Base-by-base conservation (phyloP, 2,329 filamentous ascomycete species). In the Clathrospora elynae region DNA sequence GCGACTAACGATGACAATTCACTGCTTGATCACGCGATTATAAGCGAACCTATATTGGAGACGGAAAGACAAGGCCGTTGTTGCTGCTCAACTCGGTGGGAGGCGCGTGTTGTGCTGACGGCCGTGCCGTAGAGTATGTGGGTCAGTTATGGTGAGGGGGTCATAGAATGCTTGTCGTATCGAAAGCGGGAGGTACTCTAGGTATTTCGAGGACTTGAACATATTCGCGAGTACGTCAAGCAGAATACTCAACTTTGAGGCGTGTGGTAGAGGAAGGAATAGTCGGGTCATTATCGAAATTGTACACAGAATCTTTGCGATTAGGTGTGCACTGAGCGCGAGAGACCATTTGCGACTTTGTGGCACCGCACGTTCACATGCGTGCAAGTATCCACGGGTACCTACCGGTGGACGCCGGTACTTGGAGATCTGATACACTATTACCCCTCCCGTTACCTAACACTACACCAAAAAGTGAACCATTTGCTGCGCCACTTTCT, bases 21-120 rank as follows among this genome's bases (percentile, higher is more conserved):
- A n/a, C 19, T 30, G 20, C 26, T 38, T 25, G 35, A 28, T 13
- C n/a, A 39, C 18, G 31, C 6, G 24, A 12, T 35, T 13, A 30
- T 28, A 25, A 33, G 34, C 33, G 26, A 32, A 14, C 24, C 36
- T 34, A 11, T 34, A 18, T 44, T 33, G 10, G 42, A 36, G 19
- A 30, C 35, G 35, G 35, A 44, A 20, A 23, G 16, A 17, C 19
- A 7, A 23, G 6, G 11, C 24, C 24, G 14, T 38, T 20, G 24
- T 29, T 22, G 20, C 20, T 12, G 14, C 19, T 23, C 16, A 30
- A 32, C 10, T 43, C 36, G 25, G 40, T 51, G 29, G 35, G 40
- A 35, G 32, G 39, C 33, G 20, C 30, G 23, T 36, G 35, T 46
- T 50, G 46, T 51, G 49, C 52, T 51, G 35, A 51, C 38, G 17